Conservation (phyloP, 441 rosid genomes). For the Isatis lusitanica region DNA sequence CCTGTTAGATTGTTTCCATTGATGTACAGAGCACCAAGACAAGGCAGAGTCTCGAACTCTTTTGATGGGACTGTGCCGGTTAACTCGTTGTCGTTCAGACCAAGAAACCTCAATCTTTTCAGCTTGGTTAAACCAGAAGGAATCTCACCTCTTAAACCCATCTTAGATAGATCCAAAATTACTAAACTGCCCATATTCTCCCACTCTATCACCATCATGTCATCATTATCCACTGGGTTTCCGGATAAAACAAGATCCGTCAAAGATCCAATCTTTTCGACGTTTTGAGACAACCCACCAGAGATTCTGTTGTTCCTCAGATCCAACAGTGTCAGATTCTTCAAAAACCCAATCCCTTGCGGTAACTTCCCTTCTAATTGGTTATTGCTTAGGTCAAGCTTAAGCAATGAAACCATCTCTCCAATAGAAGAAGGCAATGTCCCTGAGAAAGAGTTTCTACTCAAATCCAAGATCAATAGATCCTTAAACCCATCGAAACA, state of each 20-base stretch:
- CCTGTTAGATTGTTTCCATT: conserved; percentile 86
- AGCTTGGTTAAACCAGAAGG: conserved; percentile 56
- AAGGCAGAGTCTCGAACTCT: conserved; percentile 53
- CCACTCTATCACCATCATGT: conserved; percentile 54
- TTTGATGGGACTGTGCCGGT: conserved; percentile 55
- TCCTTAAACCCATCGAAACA: conserved; percentile 47
- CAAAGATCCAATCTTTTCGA: conserved; percentile 55
- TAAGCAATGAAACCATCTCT: conserved; percentile 56
- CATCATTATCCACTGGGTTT: conserved; percentile 57
- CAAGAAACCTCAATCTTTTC: conserved; percentile 74
- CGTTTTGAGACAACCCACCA: conserved; percentile 52
- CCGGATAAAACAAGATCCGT: conserved; percentile 60
- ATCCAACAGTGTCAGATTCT: conserved; percentile 73
- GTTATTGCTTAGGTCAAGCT: conserved; percentile 79
- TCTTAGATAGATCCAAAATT: conserved; percentile 61
- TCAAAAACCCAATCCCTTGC: conserved; percentile 42
- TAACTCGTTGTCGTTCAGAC: conserved; percentile 70
- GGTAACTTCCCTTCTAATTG: conserved; percentile 56
- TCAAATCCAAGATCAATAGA: conserved; percentile 69
- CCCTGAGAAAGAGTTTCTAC: conserved; percentile 66
- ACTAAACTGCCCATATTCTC: conserved; percentile 50
- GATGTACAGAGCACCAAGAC: conserved; percentile 61
- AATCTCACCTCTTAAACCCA: conserved; percentile 62
- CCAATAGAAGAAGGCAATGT: conserved; percentile 52
- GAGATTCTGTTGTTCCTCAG: conserved; percentile 64